Evolutionary conservation across 2,329 filamentous ascomycete species (phyloP).

Genomic region (Neocucurbitaria cava): DNA sequence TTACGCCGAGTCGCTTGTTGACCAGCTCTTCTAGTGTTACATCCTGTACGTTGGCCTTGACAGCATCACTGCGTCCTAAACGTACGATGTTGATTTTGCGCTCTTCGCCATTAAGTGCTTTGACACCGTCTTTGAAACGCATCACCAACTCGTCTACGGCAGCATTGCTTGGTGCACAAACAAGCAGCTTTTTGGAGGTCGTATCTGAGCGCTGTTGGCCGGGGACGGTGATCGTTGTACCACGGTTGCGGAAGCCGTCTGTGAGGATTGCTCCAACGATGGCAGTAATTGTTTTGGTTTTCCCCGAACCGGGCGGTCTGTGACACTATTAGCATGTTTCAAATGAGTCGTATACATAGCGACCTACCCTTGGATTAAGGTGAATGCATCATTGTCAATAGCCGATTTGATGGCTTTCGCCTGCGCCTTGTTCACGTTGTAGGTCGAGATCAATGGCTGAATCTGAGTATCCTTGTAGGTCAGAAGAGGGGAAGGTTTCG

Average conservation of each 20-base stretch:
- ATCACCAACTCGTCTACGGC: slow-evolving; percentile 96
- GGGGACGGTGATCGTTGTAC: slow-evolving; percentile 54
- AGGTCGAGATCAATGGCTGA: slow-evolving; percentile 73
- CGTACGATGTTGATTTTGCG: slow-evolving; percentile 87
- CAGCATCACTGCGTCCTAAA: slow-evolving; percentile 87
- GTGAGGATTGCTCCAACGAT: slow-evolving; percentile 89
- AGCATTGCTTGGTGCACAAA: slow-evolving; percentile 98
- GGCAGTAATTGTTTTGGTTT: slow-evolving; percentile 97
- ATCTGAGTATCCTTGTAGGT: slow-evolving; percentile 79
- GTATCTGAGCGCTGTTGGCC: slow-evolving; percentile 38
- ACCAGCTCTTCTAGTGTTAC: slow-evolving; percentile 95
- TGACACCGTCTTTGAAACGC: slow-evolving; percentile 86
- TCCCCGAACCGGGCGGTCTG: slow-evolving; percentile 92
- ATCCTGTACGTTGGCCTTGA: slow-evolving; percentile 86
- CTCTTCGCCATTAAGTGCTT: slow-evolving; percentile 72
- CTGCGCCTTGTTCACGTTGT: slow-evolving; percentile 86
- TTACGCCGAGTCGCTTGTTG: slow-evolving; percentile 68
- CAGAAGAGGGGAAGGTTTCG: slow-evolving; percentile 87
- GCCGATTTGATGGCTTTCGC: slow-evolving; percentile 91
- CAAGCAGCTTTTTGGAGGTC: slow-evolving; percentile 81
- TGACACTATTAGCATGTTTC: slow-evolving; percentile 24
- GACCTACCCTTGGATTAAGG: slow-evolving; percentile 82
- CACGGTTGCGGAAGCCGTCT: slow-evolving; percentile 59
- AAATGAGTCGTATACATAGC: not conserved
- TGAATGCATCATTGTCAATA: slow-evolving; percentile 95